Evolutionary conservation across 495 filamentous ascomycete genomes (phyloP).

Genomic region (Astrothelium subdiscretum): DNA sequence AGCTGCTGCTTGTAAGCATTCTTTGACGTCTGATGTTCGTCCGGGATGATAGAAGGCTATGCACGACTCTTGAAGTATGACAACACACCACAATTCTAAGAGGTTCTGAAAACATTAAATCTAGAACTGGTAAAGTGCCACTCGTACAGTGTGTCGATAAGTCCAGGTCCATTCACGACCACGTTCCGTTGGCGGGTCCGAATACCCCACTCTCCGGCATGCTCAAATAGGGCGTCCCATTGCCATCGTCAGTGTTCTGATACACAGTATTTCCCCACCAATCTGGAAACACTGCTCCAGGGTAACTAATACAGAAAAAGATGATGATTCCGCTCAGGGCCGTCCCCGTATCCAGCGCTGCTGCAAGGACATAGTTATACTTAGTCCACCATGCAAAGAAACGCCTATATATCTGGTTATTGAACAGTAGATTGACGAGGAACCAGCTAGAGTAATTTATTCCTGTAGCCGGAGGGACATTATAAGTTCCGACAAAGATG

Average conservation of each 20-base stretch:
- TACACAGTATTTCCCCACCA: slow-evolving; percentile 15
- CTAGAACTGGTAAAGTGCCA: too few species aligned
- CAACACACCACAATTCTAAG: too few species aligned
- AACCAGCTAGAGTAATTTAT: slow-evolving; percentile 78
- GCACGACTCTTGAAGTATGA: too few species aligned
- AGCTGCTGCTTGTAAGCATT: too few species aligned
- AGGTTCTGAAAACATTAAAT: too few species aligned
- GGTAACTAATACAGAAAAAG: slow-evolving; percentile 72
- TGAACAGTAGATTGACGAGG: slow-evolving; percentile 71
- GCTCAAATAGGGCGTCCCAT: not conserved
- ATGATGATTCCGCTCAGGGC: slow-evolving; percentile 70
- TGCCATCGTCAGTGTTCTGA: slow-evolving; percentile 2
- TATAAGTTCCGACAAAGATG: slow-evolving; percentile 58
- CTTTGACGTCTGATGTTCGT: too few species aligned
- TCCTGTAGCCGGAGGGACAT: slow-evolving; percentile 78
- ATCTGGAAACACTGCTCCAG: slow-evolving; percentile 39
- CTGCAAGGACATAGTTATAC: slow-evolving; percentile 78
- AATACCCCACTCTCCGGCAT: not conserved
- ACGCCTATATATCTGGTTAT: slow-evolving; percentile 57
- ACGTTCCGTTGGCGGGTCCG: slow-evolving; percentile 2
- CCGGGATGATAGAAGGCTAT: too few species aligned
- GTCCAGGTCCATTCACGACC: not conserved
- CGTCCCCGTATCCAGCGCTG: slow-evolving; percentile 69
- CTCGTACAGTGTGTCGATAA: not conserved
- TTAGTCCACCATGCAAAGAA: slow-evolving; percentile 70